Evolutionary conservation across 805 yeast genomes (phyloP).

Genomic region (Scheffersomyces lignosus): DNA sequence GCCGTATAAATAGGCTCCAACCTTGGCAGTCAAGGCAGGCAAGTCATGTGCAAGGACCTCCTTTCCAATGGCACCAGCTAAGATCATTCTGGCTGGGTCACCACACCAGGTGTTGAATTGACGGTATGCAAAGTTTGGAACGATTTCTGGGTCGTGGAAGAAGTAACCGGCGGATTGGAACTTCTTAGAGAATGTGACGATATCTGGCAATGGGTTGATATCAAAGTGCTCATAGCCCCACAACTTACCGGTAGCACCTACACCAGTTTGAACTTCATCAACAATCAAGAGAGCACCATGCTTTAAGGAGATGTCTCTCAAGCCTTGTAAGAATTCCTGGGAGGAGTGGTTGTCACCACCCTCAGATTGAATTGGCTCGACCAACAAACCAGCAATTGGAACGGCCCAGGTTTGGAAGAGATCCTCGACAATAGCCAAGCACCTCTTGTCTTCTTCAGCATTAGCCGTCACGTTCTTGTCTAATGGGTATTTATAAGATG

Average conservation of each 20-base stretch:
- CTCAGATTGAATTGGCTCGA: constrained; percentile 91
- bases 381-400: constrained; percentile 85
- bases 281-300: constrained; percentile 71
- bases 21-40: constrained; percentile 52
- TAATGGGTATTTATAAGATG: constrained; percentile 80
- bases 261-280: constrained; percentile 90
- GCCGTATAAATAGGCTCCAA: constrained; percentile 65
- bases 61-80: constrained; percentile 70
- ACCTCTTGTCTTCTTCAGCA: constrained; percentile 75
- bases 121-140: constrained; percentile 78
- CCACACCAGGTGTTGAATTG: constrained; percentile 96
- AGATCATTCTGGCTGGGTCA: constrained; percentile 77
- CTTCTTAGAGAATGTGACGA: constrained; percentile 85
- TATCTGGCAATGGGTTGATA: constrained; percentile 72
- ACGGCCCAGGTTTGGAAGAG: constrained; percentile 63
- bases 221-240: constrained; percentile 91
- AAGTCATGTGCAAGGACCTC: constrained; percentile 65
- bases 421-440: constrained; percentile 74
- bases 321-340: constrained; percentile 73
- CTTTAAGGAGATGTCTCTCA: constrained; percentile 72
- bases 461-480: constrained; percentile 64
- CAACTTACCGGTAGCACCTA: constrained; percentile 81
- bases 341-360: constrained; percentile 93
- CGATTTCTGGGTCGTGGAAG: constrained; percentile 70
- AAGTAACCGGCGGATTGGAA: constrained; percentile 88